These are phyloP conservation scores for Aureoboletus auriporus DNA, from an alignment of 768 basidiomycete genomes.

Conservation along the genomic window DNA sequence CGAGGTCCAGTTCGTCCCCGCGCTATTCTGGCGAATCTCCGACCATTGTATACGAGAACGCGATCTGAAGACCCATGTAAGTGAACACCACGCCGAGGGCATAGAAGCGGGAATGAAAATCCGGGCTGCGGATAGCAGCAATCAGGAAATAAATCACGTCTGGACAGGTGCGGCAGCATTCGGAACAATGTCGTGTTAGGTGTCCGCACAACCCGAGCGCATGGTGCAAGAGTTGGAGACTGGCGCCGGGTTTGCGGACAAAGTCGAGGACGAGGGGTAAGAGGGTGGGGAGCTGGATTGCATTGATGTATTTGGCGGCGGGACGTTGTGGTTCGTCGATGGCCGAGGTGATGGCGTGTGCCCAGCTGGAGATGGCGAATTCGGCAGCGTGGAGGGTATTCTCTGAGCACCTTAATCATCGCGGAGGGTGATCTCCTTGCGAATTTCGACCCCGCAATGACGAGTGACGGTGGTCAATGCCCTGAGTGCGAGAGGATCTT, in stretches of 20 bases:
- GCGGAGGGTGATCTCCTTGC: conserved; percentile 46
- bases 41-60: conserved; percentile 48
- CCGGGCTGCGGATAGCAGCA: conserved; percentile 50
- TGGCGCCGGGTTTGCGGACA: conserved; percentile 40
- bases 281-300: conserved; percentile 42
- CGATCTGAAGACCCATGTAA: conserved; percentile 42
- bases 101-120: conserved; percentile 48
- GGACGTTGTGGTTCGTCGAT: conserved; percentile 37
- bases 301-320: conserved; percentile 34
- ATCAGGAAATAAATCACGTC: conserved; percentile 48
- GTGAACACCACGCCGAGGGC: conserved; percentile 53
- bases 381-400: conserved; percentile 44
- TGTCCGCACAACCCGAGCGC: conserved; percentile 44
- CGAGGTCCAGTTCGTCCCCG: conserved; percentile 43
- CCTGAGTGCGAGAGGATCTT: conserved; percentile 55
- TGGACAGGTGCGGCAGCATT: conserved; percentile 42
- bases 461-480: conserved; percentile 58
- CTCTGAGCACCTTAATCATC: conserved; percentile 44
- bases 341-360: conserved; percentile 47
- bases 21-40: conserved; percentile 42
- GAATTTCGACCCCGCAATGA: conserved; percentile 50
- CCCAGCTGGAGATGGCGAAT: conserved; percentile 46
- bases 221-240: conserved; percentile 46
- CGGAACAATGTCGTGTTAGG: conserved; percentile 41
- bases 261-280: conserved; percentile 40